phyloP scores from a whole-genome alignment of 2,329 filamentous ascomycete genomes.

The Dactylonectria macrodidyma region DNA sequence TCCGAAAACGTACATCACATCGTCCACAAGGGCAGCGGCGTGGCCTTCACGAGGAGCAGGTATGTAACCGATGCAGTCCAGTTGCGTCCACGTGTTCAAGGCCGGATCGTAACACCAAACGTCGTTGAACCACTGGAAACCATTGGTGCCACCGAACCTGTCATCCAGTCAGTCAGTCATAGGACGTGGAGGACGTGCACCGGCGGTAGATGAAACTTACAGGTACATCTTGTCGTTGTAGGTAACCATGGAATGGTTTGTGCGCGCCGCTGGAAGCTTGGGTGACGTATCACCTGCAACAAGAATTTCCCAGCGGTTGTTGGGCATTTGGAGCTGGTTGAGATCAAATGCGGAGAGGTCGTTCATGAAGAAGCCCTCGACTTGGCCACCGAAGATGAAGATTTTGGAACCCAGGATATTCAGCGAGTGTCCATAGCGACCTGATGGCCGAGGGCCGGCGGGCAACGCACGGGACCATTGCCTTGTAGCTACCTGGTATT shows the following conservation, averaged over 20 bases:
- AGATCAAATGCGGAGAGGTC: slow-evolving; percentile 95
- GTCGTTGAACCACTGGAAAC: slow-evolving; percentile 97
- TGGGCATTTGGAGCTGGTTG: slow-evolving; percentile 91
- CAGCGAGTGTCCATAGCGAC: slow-evolving; percentile 94
- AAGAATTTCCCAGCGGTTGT: slow-evolving; percentile 96
- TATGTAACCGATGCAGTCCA: slow-evolving; percentile 98
- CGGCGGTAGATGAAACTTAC: slow-evolving; percentile 65
- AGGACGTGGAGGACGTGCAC: not conserved
- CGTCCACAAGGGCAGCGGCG: slow-evolving; percentile 91
- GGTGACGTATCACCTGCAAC: slow-evolving; percentile 72
- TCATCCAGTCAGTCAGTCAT: slow-evolving; percentile 29
- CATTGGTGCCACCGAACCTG: slow-evolving; percentile 98
- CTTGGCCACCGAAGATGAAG: slow-evolving; percentile 97
- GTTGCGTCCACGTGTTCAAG: slow-evolving; percentile 85
- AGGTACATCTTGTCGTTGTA: slow-evolving; percentile 95
- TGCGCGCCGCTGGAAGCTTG: slow-evolving; percentile 85
- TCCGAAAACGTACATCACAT: slow-evolving; percentile 99
- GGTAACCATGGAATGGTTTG: slow-evolving; percentile 93
- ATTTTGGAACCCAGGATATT: slow-evolving; percentile 98
- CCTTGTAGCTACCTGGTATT: slow-evolving; percentile 79
- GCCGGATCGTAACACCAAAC: slow-evolving; percentile 96
- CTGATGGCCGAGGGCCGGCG: slow-evolving; percentile 86
- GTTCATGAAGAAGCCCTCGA: slow-evolving; percentile 98
- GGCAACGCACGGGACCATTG: slow-evolving; percentile 98
- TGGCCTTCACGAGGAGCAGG: slow-evolving; percentile 95